Evolutionary conservation across 345 rosid species (phyloP).

Genomic region (Erodium maritimum): DNA sequence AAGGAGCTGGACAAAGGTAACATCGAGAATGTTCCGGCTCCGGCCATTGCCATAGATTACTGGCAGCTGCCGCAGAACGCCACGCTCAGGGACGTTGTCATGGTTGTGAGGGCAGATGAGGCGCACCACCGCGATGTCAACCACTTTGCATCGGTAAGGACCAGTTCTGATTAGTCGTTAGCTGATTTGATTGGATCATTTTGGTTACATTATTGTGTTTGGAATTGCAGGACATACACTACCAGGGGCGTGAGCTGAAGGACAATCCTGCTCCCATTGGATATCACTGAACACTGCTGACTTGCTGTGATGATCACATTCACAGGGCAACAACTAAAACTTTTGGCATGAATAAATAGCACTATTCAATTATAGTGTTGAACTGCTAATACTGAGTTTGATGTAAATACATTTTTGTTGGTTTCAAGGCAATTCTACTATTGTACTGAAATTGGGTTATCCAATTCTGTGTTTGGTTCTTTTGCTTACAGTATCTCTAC

Average conservation of each 20-base stretch:
- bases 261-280: slow-evolving; percentile 59
- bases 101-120: slow-evolving; percentile 17
- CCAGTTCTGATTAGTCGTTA: no score
- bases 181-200: neutral
- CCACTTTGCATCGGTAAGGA: slow-evolving; percentile 15
- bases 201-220: neutral
- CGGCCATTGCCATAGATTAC: slow-evolving; percentile 19
- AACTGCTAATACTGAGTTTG: neutral
- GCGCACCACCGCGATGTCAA: slow-evolving; percentile 20
- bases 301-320: neutral
- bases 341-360: neutral
- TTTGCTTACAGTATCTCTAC: no score
- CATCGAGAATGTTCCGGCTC: slow-evolving; percentile 19
- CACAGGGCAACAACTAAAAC: no score
- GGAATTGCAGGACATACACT: slow-evolving; percentile 38
- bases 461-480: no score
- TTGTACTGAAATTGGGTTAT: neutral
- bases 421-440: neutral
- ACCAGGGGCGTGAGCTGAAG: slow-evolving; percentile 44
- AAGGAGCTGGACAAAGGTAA: slow-evolving; percentile 19
- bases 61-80: slow-evolving; percentile 11
- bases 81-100: slow-evolving; percentile 12
- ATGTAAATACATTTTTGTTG: neutral
- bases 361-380: no score
- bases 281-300: slow-evolving; percentile 24